phyloP scores from a whole-genome alignment of 2,329 filamentous ascomycete species.

The Sclerotinia glacialis region DNA sequence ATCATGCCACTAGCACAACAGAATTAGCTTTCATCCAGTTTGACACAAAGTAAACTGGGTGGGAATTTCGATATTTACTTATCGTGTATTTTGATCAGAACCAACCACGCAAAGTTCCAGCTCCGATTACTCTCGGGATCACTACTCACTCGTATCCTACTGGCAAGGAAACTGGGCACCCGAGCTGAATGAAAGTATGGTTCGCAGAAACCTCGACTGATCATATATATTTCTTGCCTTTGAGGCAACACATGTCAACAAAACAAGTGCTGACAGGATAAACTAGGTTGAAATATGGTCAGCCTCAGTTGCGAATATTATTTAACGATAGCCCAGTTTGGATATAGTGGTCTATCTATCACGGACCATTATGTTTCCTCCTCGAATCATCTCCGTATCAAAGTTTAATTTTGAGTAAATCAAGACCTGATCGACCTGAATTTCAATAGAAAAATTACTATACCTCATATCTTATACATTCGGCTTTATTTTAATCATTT shows the following conservation, averaged over 20 bases:
- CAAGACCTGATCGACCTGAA: no score
- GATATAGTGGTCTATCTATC: no score
- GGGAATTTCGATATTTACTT: constrained; percentile 49
- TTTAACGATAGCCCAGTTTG: not conserved
- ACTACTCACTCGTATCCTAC: constrained; percentile 46
- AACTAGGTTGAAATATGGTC: not conserved
- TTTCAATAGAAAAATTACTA: no score
- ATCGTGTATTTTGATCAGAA: constrained; percentile 62
- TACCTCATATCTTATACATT: no score
- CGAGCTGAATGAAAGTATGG: not conserved
- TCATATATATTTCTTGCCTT: not conserved
- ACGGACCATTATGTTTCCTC: no score
- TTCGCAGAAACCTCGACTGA: not conserved
- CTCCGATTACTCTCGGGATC: constrained; percentile 66
- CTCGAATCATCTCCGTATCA: no score
- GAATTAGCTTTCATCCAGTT: not conserved
- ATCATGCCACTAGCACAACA: constrained; percentile 53
- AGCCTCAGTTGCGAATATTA: not conserved
- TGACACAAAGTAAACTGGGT: not conserved
- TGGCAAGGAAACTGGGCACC: not conserved
- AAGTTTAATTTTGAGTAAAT: no score
- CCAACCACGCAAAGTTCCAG: constrained; percentile 76
- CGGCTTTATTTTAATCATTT: no score
- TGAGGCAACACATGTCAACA: not conserved
- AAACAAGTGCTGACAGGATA: not conserved